Base-by-base conservation (phyloP, 306 rosid genomes). In the Quercus aquifolioides region DNA sequence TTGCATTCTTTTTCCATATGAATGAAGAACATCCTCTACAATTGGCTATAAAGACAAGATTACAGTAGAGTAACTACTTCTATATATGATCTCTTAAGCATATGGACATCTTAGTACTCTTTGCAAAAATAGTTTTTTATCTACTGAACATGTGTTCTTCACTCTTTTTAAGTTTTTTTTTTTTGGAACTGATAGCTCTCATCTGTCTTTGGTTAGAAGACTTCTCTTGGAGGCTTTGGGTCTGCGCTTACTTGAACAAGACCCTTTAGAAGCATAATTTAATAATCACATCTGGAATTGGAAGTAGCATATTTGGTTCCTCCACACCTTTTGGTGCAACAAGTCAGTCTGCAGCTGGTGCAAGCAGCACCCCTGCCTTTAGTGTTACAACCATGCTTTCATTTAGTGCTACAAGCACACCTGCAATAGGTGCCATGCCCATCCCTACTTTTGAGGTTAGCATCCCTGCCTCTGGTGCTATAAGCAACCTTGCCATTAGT, bases 171-270 rank as follows among this genome's bases (percentile, higher is more conserved):
- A 15, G 1, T 20, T 59, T 12, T 26, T 62, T 5, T 33, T 33
- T 38, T 71, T 74, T 79, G 25, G 67, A 38, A 79, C 46, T 83
- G 81, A 80, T 43, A 73, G 26, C 35, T 52, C 71, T 63, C 97
- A 1, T 85, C 99, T 4, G 90, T 68, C 73, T 96, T 96, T 81
- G 94, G 97, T 71, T 97, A 96, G 86, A 91, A 91, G 89, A 93
- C 99, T 78, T 83, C 26, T 73, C 92, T 89, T 83, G 98, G 96
- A 72, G 94, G 85, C 58, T 96, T 93, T 88, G 97, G 97, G 72
- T 85, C 97, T 18, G 89, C 85, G 56, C 83, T 93, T 57, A 74
- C 94, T 78, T 94, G 87, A 88, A 49, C 94, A 75, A 90, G 85
- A 82, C 90, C 97, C 63, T 96, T 91, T 79, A 96, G 97, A 79